Evolutionary conservation across 2,329 filamentous ascomycete species (phyloP).

Genomic region (Whalleya microplaca): DNA sequence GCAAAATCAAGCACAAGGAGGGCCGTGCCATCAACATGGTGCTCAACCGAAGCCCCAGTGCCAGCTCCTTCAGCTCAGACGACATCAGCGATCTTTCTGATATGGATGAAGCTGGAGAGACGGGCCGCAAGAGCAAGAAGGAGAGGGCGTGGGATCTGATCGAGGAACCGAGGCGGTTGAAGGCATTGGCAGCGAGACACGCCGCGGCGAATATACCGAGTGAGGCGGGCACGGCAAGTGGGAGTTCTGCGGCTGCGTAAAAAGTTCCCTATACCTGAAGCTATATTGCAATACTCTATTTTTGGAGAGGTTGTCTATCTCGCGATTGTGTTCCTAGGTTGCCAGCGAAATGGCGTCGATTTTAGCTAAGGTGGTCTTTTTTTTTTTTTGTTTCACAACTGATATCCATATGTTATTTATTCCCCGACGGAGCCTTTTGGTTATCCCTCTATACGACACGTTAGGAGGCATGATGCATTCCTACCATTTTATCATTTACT

Average conservation of each 20-base stretch:
- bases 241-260: not conserved
- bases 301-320: not conserved
- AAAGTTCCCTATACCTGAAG: not conserved
- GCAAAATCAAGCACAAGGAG: conserved; percentile 71
- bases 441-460: not conserved
- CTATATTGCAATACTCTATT: not conserved
- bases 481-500: not conserved
- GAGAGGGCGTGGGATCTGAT: conserved; percentile 56
- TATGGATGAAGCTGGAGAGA: conserved; percentile 45
- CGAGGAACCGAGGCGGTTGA: conserved; percentile 46
- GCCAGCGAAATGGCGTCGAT: not conserved
- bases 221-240: not conserved
- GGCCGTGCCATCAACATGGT: conserved; percentile 57
- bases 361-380: not conserved
- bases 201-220: not conserved
- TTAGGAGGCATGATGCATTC: not conserved
- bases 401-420: not conserved
- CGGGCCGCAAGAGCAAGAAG: conserved; percentile 51
- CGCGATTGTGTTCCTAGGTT: not conserved
- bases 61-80: conserved; percentile 54
- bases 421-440: not conserved
- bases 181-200: not conserved
- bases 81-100: conserved; percentile 56
- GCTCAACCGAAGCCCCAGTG: conserved; percentile 57
- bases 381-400: not conserved